Percentiles rank a stretch among this genome's conserved stretches.
phyloP scores from a whole-genome alignment of 768 basidiomycete genomes.

The Termitomyces sp. region DNA sequence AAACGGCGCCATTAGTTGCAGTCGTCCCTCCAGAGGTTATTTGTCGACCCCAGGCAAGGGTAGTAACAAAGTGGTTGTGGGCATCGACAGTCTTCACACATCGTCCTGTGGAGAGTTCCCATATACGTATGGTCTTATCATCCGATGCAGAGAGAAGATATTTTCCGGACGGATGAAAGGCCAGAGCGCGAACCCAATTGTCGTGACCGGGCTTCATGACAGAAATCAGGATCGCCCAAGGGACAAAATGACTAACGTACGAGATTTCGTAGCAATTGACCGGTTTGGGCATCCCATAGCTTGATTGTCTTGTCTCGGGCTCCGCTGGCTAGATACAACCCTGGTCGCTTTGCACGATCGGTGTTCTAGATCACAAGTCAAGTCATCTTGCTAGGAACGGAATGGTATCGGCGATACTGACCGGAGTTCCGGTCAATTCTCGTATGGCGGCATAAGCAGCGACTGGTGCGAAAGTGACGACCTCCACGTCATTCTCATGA shows the following conservation, averaged over 20 bases:
- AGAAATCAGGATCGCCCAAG: slow-evolving; percentile 8
- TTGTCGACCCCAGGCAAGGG: slow-evolving; percentile 77
- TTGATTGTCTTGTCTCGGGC: slow-evolving; percentile 91
- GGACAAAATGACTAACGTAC: slow-evolving; percentile 36
- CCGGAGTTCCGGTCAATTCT: slow-evolving; percentile 71
- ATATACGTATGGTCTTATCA: slow-evolving; percentile 87
- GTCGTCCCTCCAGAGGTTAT: slow-evolving; percentile 37
- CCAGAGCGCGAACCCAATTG: slow-evolving; percentile 86
- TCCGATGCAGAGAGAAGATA: slow-evolving; percentile 89
- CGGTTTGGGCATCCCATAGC: slow-evolving; percentile 84
- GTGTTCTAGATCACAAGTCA: slow-evolving; percentile 36
- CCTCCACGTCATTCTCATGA: slow-evolving; percentile 85
- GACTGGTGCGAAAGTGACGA: slow-evolving; percentile 76
- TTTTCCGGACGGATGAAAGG: slow-evolving; percentile 90
- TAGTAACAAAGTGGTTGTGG: slow-evolving; percentile 80
- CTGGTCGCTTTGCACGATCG: slow-evolving; percentile 48
- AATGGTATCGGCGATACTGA: slow-evolving; percentile 29
- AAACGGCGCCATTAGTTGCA: slow-evolving; percentile 27
- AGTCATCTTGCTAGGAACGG: slow-evolving; percentile 9
- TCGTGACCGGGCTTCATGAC: slow-evolving; percentile 66
- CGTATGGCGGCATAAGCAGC: slow-evolving; percentile 74
- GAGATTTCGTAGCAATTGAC: slow-evolving; percentile 76
- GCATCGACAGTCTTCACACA: slow-evolving; percentile 87
- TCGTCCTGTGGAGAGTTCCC: slow-evolving; percentile 84
- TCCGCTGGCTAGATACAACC: slow-evolving; percentile 71